These are phyloP conservation scores for Baorangia bicolor DNA, from an alignment of 768 basidiomycete species.

Conservation along the genomic window DNA sequence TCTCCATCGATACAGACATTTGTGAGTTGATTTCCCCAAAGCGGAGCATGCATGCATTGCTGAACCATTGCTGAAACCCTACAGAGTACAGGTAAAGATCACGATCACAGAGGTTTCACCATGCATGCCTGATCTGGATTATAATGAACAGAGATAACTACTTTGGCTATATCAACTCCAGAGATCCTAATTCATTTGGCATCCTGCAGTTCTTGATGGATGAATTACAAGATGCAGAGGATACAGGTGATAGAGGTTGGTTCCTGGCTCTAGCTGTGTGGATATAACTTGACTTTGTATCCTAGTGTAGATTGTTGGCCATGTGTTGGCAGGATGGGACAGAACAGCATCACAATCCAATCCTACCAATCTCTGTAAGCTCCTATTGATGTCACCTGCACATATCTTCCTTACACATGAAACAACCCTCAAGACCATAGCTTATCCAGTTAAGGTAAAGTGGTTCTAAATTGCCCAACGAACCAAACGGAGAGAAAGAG, in stretches of 20 bases:
- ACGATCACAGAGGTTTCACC: background rate
- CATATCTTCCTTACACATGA: background rate
- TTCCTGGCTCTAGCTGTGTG: background rate
- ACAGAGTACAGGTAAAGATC: conserved; percentile 2
- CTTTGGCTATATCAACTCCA: conserved; percentile 47
- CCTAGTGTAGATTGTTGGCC: conserved; percentile 47
- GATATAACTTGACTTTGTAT: background rate
- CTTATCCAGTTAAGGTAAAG: too few species aligned
- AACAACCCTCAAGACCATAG: too few species aligned
- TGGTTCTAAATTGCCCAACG: too few species aligned
- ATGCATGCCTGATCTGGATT: background rate
- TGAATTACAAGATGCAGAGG: conserved; percentile 49
- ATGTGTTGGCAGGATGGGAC: conserved; percentile 50
- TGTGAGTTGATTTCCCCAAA: too few species aligned
- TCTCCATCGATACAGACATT: conserved; percentile 41
- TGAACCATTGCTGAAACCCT: background rate
- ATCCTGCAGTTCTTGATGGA: conserved; percentile 48
- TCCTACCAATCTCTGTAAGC: conserved; percentile 44
- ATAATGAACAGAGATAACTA: conserved; percentile 35
- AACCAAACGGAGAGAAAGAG: too few species aligned
- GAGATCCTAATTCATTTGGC: conserved; percentile 41
- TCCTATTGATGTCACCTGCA: background rate
- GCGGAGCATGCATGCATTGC: conserved; percentile 17
- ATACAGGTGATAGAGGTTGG: conserved; percentile 42
- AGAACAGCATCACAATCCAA: conserved; percentile 40